These are phyloP conservation scores for Pleurotus pulmonarius DNA, from an alignment of 768 basidiomycete genomes.

Conservation along the genomic window DNA sequence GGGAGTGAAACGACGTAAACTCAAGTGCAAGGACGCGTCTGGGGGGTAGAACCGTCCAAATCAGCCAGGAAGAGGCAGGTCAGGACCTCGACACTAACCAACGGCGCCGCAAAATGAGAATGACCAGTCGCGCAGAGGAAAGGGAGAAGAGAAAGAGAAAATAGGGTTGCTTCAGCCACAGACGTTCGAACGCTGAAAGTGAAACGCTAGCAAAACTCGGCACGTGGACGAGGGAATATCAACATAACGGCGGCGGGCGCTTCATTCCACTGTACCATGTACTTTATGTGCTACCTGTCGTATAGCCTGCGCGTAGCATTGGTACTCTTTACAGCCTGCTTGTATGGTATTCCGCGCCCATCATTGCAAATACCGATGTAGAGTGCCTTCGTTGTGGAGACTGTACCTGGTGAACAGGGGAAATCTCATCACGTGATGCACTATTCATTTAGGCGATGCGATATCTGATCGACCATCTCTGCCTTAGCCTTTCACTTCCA, in stretches of 20 bases:
- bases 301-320: neutral
- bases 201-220: neutral
- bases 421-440: neutral
- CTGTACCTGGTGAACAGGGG: neutral
- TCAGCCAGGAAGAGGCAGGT: neutral
- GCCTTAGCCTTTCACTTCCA: conserved; percentile 2
- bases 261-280: neutral
- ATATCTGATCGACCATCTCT: conserved; percentile 9
- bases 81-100: neutral
- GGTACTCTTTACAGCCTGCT: neutral
- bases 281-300: no score
- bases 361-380: no score
- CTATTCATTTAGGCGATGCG: neutral
- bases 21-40: neutral
- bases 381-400: no score
- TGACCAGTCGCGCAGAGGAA: conserved; percentile 22
- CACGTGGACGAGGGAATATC: conserved; percentile 6
- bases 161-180: conserved; percentile 5
- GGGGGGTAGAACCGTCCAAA: neutral
- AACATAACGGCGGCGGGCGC: neutral
- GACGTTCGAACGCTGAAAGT: conserved; percentile 1
- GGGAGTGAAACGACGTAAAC: conserved; percentile 4
- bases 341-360: no score
- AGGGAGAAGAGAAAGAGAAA: conserved; percentile 33
- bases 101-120: conserved; percentile 8